These are phyloP conservation scores for Aspergillus alliaceus DNA, from an alignment of 2,329 filamentous ascomycete genomes.

Conservation along the genomic window DNA sequence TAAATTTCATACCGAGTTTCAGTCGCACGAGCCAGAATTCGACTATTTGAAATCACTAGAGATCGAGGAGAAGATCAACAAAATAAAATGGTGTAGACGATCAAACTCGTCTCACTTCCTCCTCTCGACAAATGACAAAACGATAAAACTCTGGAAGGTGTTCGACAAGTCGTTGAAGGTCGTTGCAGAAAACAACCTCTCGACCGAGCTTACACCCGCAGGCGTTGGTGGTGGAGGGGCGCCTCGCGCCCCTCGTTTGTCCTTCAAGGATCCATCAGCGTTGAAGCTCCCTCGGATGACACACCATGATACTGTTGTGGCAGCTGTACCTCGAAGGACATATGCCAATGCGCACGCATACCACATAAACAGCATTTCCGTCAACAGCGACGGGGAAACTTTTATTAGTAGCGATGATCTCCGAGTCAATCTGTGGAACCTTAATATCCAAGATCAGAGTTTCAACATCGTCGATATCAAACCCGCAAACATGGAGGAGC, in stretches of 20 bases:
- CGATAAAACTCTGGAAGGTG: conserved; percentile 99
- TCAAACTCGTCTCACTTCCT: conserved; percentile 99
- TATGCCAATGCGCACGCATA: conserved; percentile 99
- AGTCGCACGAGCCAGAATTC: conserved; percentile 99
- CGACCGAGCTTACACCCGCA: conserved; percentile 83
- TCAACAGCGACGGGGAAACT: conserved; percentile 98
- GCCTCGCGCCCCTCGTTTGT: conserved; percentile 67
- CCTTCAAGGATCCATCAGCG: conserved; percentile 78
- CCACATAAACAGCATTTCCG: conserved; percentile 99
- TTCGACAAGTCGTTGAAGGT: conserved; percentile 99
- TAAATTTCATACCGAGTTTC: conserved; percentile 99
- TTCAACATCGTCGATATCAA: conserved; percentile 99
- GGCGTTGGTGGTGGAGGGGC: conserved; percentile 71
- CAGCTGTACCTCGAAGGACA: conserved; percentile 89
- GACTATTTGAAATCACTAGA: conserved; percentile 99
- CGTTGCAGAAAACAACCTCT: conserved; percentile 97
- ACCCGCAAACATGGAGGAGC: conserved; percentile 98
- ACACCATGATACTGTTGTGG: conserved; percentile 97
- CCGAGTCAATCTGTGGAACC: conserved; percentile 97
- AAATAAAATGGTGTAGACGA: conserved; percentile 99
- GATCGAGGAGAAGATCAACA: conserved; percentile 99
- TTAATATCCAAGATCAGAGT: conserved; percentile 98
- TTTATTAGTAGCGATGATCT: conserved; percentile 99
- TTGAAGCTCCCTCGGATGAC: conserved; percentile 94
- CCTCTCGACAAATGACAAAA: conserved; percentile 98